phyloP scores from a whole-genome alignment of 805 yeast genomes.

The Allodekkera sacchari region DNA sequence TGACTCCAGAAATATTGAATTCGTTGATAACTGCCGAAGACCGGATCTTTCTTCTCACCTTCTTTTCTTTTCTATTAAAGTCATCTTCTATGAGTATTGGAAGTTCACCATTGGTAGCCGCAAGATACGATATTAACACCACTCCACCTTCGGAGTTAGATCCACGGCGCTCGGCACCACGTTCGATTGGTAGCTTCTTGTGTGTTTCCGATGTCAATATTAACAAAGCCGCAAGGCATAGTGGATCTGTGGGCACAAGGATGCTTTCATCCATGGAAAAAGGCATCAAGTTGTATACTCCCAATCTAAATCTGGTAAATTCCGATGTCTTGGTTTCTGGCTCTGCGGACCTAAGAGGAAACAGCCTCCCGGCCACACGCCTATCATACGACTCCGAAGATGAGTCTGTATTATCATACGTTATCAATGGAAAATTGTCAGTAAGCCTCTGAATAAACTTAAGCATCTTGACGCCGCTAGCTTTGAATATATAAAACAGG shows the following conservation, averaged over 20 bases:
- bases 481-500: too few species aligned
- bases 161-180: constrained; percentile 1
- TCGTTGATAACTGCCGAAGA: constrained; percentile 29
- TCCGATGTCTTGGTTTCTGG: constrained; percentile 16
- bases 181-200: constrained; percentile 31
- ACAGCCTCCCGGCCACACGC: constrained; percentile 15
- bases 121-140: constrained; percentile 37
- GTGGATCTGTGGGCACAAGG: constrained; percentile 49
- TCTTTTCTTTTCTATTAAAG: constrained; percentile 21
- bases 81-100: constrained; percentile 52
- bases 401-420: too few species aligned
- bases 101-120: constrained; percentile 39
- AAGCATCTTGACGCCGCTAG: too few species aligned
- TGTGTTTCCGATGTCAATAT: constrained; percentile 36
- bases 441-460: too few species aligned
- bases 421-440: constrained; percentile 41
- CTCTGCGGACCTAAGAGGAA: constrained; percentile 6
- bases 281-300: constrained; percentile 39
- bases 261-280: constrained; percentile 21
- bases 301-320: constrained; percentile 35
- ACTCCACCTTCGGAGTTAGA: constrained; percentile 25
- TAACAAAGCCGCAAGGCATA: constrained; percentile 40
- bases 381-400: constrained; percentile 6
- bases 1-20: constrained; percentile 25
- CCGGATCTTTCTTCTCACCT: constrained; percentile 27